Base-by-base conservation (phyloP, 768 basidiomycete genomes). In the Mycena amicta region DNA sequence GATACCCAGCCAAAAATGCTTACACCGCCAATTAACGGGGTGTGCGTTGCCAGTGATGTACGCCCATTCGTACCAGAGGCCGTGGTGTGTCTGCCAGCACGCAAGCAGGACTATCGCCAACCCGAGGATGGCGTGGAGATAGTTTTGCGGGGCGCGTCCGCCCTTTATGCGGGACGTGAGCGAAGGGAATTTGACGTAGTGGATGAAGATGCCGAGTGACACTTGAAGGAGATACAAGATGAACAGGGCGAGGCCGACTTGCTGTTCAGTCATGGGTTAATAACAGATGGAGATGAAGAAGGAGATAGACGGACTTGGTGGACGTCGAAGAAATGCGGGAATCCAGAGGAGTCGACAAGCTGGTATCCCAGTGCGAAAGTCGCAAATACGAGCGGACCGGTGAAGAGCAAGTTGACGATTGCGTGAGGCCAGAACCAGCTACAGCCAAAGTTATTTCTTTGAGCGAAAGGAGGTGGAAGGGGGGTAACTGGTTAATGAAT, bases 211-310 rank as follows among this genome's bases (percentile, higher is more conserved):
- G 16, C 78, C 78, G 20, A 77, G 60, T 3, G 65, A 16, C 37
- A 73, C 26, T 64, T 80, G 78, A n/a, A 63, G 51, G 55, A 74
- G 29, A 67, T 80, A 80, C 26, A 80, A 64, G 43, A 73, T 61
- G 47, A 78, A 67, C 25, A 80, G 66, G 6, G 68, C 69, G 25
- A 71, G 62, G 15, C 78, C 78, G 41, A 66, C 57, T 67, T 65
- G 67, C 76, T 76, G 57, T 40, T 31, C 29, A 39, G n/a, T n/a
- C n/a, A n/a, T n/a, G n/a, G n/a, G 12, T 29, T 23, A 8, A 4
- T n/a, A 18, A 40, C 22, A 23, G 46, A 20, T 5, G 5, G 37
- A 50, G 29, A 22, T 28, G 4, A 57, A 29, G 16, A 12, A 23
- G 18, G 26, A 5, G 37, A 28, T 28, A 41, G 13, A 45, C 43